Base-by-base conservation (phyloP, 306 rosid species). In the Prunus salicina region DNA sequence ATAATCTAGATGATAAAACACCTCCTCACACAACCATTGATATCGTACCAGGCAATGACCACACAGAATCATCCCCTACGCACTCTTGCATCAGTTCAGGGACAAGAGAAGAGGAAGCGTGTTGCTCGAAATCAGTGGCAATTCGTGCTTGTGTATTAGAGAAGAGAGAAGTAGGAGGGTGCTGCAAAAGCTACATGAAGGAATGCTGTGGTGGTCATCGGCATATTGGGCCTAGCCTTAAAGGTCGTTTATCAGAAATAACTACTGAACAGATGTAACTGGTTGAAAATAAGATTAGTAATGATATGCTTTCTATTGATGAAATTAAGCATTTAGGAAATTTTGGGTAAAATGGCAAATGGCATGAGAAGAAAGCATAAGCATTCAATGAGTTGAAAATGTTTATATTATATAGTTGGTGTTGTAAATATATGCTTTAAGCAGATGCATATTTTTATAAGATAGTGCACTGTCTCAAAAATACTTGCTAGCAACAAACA, bases 101-200 rank as follows among this genome's bases (percentile, higher is more conserved):
- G 61, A 65, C 66, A 78, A 76, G 47, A 45, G 78, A 79, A 81
- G 72, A 41, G 3, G 67, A 72, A 38, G 57, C 65, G 0, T 80
- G 90, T 16, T 89, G 96, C 25, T 12, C 50, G 5, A 79, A 75
- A n/a, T 32, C 75, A 1, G 8, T 53, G 2, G 24, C 83, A 55
- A 34, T 51, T 45, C 84, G 88, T 58, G 82, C 83, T 70, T 88
- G 93, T 74, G n/a, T 60, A 51, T 78, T 86, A 50, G 89, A 87
- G 32, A 89, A 87, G 20, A 87, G 97, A 81, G 91, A 78, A 55
- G 32, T 50, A 58, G 86, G 87, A 63, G 92, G 92, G n/a, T 92
- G 97, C 75, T 86, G 97, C 85, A 88, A 86, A 86, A 90, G 93
- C 82, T 91, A 91, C 85, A 83, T 84, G 97, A 84, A 87, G 85